Conservation (phyloP, 2,329 filamentous ascomycete species). For the Talaromyces sp. region DNA sequence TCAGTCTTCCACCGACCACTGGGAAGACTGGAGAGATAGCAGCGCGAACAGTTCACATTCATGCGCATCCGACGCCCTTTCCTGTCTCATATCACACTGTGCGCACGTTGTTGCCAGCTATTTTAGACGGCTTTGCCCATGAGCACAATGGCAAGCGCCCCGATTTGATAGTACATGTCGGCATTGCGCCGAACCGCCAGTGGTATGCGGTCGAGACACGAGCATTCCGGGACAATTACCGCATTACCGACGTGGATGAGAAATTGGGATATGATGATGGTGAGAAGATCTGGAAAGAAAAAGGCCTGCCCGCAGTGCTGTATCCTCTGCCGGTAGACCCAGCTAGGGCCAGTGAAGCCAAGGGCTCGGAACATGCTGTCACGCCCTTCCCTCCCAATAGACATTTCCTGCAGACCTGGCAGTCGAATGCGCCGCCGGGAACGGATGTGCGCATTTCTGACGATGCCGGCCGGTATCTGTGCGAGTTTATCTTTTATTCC, state of each 20-base stretch:
- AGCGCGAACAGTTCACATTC: conserved; percentile 28
- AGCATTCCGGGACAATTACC: conserved; percentile 68
- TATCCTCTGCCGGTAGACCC: conserved; percentile 37
- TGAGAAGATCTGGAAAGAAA: conserved; percentile 49
- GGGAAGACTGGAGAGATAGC: not conserved
- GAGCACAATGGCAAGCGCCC: conserved; percentile 40
- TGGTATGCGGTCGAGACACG: conserved; percentile 68
- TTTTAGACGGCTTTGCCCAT: conserved; percentile 50
- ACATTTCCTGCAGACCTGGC: conserved; percentile 30
- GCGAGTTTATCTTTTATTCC: conserved; percentile 73
- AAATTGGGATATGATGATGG: conserved; percentile 36
- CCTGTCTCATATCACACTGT: conserved; percentile 67
- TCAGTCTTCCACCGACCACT: conserved; percentile 41
- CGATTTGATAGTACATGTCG: conserved; percentile 71
- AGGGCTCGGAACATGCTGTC: not conserved
- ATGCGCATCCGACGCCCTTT: conserved; percentile 59
- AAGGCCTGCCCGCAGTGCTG: conserved; percentile 48
- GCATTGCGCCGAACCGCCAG: conserved; percentile 62
- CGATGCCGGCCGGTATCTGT: conserved; percentile 68
- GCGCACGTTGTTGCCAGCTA: conserved; percentile 55
- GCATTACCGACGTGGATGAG: conserved; percentile 64
- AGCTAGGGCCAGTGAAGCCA: conserved; percentile 1
- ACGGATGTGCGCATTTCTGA: conserved; percentile 54
- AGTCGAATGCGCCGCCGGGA: conserved; percentile 22
- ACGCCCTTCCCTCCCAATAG: conserved; percentile 26